Base-by-base conservation (phyloP, 768 basidiomycete genomes). In the Pulveroboletus sp. region DNA sequence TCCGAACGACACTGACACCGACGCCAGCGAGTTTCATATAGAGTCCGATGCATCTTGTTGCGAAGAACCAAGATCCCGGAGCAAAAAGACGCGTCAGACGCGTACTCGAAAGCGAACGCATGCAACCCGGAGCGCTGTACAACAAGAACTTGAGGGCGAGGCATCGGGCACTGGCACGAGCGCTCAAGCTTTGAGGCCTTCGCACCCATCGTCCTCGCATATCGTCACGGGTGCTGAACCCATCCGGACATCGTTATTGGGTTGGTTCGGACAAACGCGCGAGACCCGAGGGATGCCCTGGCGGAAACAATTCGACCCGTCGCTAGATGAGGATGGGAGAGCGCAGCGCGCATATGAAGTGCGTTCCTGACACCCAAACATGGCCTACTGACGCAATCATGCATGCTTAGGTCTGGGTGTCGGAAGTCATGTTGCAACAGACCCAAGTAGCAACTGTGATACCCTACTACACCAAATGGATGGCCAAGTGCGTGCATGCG, bases 391-490 rank as follows among this genome's bases (percentile, higher is more conserved):
- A 42, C 17, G 16, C 11, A 2, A 30, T 40, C 26, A 32, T n/a
- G n/a, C n/a, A n/a, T n/a, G n/a, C n/a, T n/a, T 38, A 89, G 89
- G 87, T 92, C 22, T 91, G 89, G 88, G 76, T 93, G 20, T 89
- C 85, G 13, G 92, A 97, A 70, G 85, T 96, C 49, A 96, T 96
- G 94, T 76, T 94, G 2, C 94, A 98, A 67, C 94, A 98, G 68
- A 97, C 94, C 0, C 93, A 95, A 65, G 93, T 96, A 29, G 77
- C 70, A 5, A 93, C 92, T 2, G 93, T 95, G n/a, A 92, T 94
- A 58, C 89, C 89, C 1, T 98, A 96, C 68, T 98, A 90, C 67
- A 83, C 80, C 45, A 77, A 78, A 20, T 98, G 93, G 93, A 89
- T 94, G 77, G 72, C 74, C 57, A 85, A 75, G 89, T 89, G 54